Evolutionary conservation across 2,329 filamentous ascomycete species (phyloP), one percentile per base, ranked within the genome.

Genomic region (Atkinsonella hypoxylon): DNA sequence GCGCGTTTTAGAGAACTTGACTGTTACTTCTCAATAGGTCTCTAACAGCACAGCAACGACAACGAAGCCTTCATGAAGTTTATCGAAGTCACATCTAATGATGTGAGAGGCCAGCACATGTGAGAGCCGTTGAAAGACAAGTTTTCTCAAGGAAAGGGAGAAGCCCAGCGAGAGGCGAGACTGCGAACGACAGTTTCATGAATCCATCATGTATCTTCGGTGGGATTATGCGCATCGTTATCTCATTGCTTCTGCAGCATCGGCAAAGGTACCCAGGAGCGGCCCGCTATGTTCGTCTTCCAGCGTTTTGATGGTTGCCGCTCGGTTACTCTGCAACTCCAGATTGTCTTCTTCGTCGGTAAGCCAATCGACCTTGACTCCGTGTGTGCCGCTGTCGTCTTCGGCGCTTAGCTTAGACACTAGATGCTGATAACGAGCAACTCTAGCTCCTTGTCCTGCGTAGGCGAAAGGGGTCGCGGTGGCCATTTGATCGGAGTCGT

Each of bases 391-490:
- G 20, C 63, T 65, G 31, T 73, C 60, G 15, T 62, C 62, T 49
- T 79, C 72, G 15, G 70, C 64, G 34, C 73, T 74, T 10, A 83
- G 71, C 57, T 79, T 82, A 17, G 79, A 77, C 15, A 83, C 71
- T 45, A 84, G 73, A 56, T 76, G 75, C 57, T 82, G 78, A 61
- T 83, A 84, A 50, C 76, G 77, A 47, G 76, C 70, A 22, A 78
- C 64, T 51, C 75, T 74, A 44, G 74, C 70, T 54, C 80, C 77
- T 60, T 81, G 78, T 45, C 73, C 75, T 48, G 75, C 70, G 57
- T 76, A 74, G 26, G 67, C 67, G 49, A 76, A 77, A 1, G 67
- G 67, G 15, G 67, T 57, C 58, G 63, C 53, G 53, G 62, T 53
- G 55, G 66, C 59, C 57, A 66, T 58, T 56, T 70, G 59, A 54